phyloP scores from a whole-genome alignment of 441 rosid species.

The Syzygium malaccense region DNA sequence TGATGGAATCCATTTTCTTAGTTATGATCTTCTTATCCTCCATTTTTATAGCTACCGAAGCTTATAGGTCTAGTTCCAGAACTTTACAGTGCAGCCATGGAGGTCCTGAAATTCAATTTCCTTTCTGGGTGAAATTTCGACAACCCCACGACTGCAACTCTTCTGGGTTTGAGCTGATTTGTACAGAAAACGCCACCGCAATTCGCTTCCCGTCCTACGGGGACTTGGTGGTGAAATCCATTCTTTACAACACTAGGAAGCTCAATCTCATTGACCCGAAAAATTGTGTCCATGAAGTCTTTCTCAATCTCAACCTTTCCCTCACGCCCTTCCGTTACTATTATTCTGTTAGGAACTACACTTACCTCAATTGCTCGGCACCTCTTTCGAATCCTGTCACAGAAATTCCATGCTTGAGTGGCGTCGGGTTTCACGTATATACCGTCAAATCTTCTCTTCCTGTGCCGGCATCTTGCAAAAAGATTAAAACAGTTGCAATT shows the following conservation, averaged over 20 bases:
- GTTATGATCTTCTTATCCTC: slow-evolving; percentile 10
- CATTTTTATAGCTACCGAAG: background rate
- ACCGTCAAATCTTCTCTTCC: slow-evolving; percentile 18
- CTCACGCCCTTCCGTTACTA: slow-evolving; percentile 39
- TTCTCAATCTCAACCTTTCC: slow-evolving; percentile 53
- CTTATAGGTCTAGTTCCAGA: slow-evolving; percentile 8
- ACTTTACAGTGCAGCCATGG: slow-evolving; percentile 19
- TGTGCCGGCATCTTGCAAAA: slow-evolving; percentile 30
- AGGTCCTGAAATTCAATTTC: slow-evolving; percentile 28
- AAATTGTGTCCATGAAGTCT: slow-evolving; percentile 50
- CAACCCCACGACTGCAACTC: slow-evolving; percentile 15
- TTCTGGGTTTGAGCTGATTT: slow-evolving; percentile 34
- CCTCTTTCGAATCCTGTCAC: slow-evolving; percentile 14
- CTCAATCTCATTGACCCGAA: slow-evolving; percentile 41
- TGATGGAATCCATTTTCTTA: slow-evolving; percentile 3
- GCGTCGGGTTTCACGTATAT: slow-evolving; percentile 30
- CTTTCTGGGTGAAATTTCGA: slow-evolving; percentile 27
- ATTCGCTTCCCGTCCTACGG: slow-evolving; percentile 41
- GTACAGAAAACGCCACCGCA: slow-evolving; percentile 34
- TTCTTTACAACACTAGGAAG: slow-evolving; percentile 20
- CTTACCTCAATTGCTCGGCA: slow-evolving; percentile 51
- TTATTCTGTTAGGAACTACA: slow-evolving; percentile 33
- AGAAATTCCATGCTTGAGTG: slow-evolving; percentile 50
- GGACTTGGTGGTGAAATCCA: slow-evolving; percentile 38
- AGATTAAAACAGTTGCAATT: slow-evolving; percentile 34